phyloP scores from a whole-genome alignment of 1,284 basidiomycete species.

The Trichosporon faecale region DNA sequence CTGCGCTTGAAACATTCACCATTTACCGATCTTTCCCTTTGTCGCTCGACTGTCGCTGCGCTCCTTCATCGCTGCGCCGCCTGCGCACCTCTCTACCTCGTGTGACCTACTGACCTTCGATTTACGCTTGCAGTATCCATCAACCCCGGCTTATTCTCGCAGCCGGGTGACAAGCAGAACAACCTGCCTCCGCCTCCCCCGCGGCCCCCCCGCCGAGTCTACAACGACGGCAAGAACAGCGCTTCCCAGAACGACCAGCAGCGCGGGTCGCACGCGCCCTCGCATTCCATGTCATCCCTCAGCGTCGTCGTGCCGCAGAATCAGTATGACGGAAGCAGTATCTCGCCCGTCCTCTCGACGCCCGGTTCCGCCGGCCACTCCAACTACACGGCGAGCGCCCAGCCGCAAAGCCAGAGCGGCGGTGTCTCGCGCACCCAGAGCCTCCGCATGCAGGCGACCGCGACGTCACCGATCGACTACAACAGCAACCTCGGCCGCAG shows the following conservation, averaged over 20 bases:
- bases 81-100: neutral
- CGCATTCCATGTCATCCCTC: conserved; percentile 44
- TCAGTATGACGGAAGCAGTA: conserved; percentile 7
- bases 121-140: conserved; percentile 15
- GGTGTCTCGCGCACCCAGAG: conserved; percentile 46
- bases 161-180: conserved; percentile 13
- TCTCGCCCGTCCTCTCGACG: conserved; percentile 20
- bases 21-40: neutral
- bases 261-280: conserved; percentile 34
- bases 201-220: conserved; percentile 41
- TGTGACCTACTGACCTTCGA: neutral
- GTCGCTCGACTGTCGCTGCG: neutral
- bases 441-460: conserved; percentile 35
- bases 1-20: neutral
- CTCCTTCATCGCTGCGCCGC: too few species aligned
- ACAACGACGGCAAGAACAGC: conserved; percentile 24
- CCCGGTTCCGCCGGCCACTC: conserved; percentile 16
- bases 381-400: neutral
- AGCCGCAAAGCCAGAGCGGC: conserved; percentile 16
- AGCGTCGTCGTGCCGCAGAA: conserved; percentile 28
- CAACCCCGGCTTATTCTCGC: conserved; percentile 27
- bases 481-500: conserved; percentile 37
- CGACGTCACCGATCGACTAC: conserved; percentile 30
- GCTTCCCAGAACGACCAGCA: conserved; percentile 27
- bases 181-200: conserved; percentile 34